Percentiles rank a stretch among this genome's conserved stretches.
phyloP scores from a whole-genome alignment of 306 rosid genomes.

The Fragaria iinumae region DNA sequence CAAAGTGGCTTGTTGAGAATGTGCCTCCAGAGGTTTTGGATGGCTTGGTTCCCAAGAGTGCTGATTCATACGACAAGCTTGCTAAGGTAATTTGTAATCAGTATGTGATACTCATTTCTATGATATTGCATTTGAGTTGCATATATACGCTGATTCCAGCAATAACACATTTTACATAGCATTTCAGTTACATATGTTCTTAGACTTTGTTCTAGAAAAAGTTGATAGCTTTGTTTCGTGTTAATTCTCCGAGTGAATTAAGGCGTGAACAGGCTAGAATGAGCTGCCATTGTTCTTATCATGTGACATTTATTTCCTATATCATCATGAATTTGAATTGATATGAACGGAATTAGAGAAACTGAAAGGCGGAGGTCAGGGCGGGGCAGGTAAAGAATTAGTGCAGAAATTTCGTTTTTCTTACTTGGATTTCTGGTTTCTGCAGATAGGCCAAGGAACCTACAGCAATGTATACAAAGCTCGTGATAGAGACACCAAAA shows the following conservation, averaged over 20 bases:
- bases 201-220: background rate
- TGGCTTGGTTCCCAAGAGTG: slow-evolving; percentile 52
- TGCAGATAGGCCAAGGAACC: slow-evolving; percentile 70
- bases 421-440: slow-evolving; percentile 16
- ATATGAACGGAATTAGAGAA: too few relatives aligned
- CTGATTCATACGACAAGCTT: slow-evolving; percentile 65
- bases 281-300: background rate
- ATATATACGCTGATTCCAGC: background rate
- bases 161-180: background rate
- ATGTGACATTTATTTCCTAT: background rate
- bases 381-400: background rate
- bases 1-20: slow-evolving; percentile 72
- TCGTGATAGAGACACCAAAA: slow-evolving; percentile 49
- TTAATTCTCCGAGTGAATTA: background rate
- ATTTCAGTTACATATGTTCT: too few relatives aligned
- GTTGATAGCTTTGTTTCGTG: background rate
- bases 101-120: background rate
- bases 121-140: background rate
- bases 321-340: background rate
- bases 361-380: background rate
- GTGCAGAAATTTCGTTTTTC: background rate
- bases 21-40: slow-evolving; percentile 40
- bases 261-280: background rate
- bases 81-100: slow-evolving; percentile 46
- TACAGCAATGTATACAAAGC: slow-evolving; percentile 88